Base-by-base conservation (phyloP, 257 asterid genomes). In the Vinca minor region DNA sequence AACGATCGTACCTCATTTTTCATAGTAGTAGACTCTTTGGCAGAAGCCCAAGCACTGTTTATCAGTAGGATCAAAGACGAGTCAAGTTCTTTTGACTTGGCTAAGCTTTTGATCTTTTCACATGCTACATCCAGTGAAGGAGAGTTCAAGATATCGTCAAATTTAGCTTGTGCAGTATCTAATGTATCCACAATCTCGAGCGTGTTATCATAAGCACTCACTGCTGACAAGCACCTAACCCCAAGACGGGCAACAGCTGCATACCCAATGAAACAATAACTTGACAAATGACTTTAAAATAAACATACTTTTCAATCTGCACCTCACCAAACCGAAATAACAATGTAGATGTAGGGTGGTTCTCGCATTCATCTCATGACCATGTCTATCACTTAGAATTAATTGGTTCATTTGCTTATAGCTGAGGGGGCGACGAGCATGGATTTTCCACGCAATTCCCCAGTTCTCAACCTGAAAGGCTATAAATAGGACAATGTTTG, bases 31-130 rank as follows among this genome's bases (percentile, higher is more conserved):
- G 98, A 88, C 62, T 88, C 94, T 76, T 82, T 88, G 65, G 98
- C 92, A 3, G 95, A 79, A 59, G 96, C 89, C 91, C 91, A 91
- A 71, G 98, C 90, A 58, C 96, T 81, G 70, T 86, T 91, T 68
- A 91, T 86, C 87, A 91, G 74, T 44, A 91, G 78, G 71, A 86
- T 89, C 82, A 91, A 77, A 35, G 98, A 88, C 63, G 98, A 88
- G 71, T 88, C 96, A 1, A 91, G 96, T 78, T 83, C 95, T 69
- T 88, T 88, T 46, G 83, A 77, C 78, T 88, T 91, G 73, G 98
- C 89, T 49, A 91, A 84, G 73, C 85, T 84, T 78, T 82, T 88
- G 47, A 91, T 86, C 79, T 86, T 91, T 59, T 91, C 98, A 70
- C 97, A 90, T 35, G 97, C 95, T 18, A 38, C 84, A 57, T 90